phyloP scores from a whole-genome alignment of 768 basidiomycete species.

The Pleurotus tuber-regium region DNA sequence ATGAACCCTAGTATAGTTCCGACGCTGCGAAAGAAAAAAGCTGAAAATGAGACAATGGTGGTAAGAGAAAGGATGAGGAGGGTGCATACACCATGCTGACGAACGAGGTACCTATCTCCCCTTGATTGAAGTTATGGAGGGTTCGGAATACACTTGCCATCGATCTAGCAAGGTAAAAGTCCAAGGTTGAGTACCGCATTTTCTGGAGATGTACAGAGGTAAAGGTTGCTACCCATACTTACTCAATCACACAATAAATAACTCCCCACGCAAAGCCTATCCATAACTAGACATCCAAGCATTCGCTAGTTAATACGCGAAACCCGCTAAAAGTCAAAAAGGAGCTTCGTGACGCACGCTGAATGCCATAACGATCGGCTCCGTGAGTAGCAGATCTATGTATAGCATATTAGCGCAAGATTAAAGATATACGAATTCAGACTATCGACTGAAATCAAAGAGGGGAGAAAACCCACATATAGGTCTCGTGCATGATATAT shows the following conservation, averaged over 20 bases:
- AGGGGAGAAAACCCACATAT: constrained; percentile 47
- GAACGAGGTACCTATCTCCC: constrained; percentile 51
- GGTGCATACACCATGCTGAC: constrained; percentile 38
- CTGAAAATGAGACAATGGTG: not conserved
- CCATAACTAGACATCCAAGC: constrained; percentile 52
- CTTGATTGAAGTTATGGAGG: constrained; percentile 49
- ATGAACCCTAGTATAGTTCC: constrained; percentile 41
- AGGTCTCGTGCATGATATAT: constrained; percentile 68
- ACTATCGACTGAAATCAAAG: not conserved
- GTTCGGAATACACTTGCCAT: constrained; percentile 45
- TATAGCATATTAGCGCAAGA: not conserved
- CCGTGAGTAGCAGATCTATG: constrained; percentile 63
- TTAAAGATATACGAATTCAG: too few species aligned
- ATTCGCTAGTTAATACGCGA: not conserved
- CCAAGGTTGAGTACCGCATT: not conserved
- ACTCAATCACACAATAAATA: constrained; percentile 57
- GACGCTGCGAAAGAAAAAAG: constrained; percentile 38
- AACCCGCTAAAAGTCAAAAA: constrained; percentile 28
- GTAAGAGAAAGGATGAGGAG: not conserved
- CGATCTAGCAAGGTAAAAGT: constrained; percentile 30
- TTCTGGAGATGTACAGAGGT: not conserved
- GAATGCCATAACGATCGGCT: constrained; percentile 73
- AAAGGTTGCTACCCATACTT: constrained; percentile 7
- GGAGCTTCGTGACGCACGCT: constrained; percentile 48
- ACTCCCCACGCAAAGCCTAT: constrained; percentile 77